Conservation (phyloP, 2,329 filamentous ascomycete genomes). For the Aureobasidium lini region DNA sequence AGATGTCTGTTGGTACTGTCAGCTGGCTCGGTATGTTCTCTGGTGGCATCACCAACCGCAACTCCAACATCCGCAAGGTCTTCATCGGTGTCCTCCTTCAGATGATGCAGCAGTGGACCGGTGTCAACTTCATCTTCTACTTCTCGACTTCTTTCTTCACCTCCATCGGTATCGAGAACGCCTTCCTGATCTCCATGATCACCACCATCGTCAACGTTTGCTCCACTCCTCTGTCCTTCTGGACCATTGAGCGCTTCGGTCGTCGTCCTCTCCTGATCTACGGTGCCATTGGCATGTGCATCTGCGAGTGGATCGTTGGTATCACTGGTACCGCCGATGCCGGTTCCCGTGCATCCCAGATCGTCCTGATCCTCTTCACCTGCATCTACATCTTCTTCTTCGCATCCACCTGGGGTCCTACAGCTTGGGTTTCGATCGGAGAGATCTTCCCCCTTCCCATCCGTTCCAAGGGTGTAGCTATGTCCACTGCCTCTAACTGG, state of each 20-base stretch:
- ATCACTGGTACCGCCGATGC: constrained; percentile 46
- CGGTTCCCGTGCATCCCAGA: constrained; percentile 43
- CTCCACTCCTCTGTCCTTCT: constrained; percentile 85
- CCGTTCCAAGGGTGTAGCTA: constrained; percentile 54
- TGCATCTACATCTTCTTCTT: constrained; percentile 92
- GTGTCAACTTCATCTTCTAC: constrained; percentile 80
- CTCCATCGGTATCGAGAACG: constrained; percentile 64
- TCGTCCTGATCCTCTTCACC: constrained; percentile 68
- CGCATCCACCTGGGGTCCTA: constrained; percentile 65
- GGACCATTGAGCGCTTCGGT: constrained; percentile 72
- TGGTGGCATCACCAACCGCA: constrained; percentile 45
- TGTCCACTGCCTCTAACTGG: constrained; percentile 87
- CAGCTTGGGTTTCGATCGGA: constrained; percentile 49
- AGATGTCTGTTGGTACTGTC: constrained; percentile 58
- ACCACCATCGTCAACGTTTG: constrained; percentile 83
- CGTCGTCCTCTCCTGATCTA: constrained; percentile 72
- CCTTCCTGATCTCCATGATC: constrained; percentile 77
- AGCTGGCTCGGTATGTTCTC: constrained; percentile 60
- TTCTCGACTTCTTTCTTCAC: constrained; percentile 76
- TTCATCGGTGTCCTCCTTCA: constrained; percentile 40
- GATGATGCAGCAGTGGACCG: constrained; percentile 57
- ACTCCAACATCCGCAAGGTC: constrained; percentile 43
- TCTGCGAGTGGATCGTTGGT: constrained; percentile 80
- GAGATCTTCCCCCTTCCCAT: constrained; percentile 75
- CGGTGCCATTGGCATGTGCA: constrained; percentile 72